Evolutionary conservation across 225 moss, liverwort and hornwort genomes (phyloP).

Genomic region (Ulota crispa): DNA sequence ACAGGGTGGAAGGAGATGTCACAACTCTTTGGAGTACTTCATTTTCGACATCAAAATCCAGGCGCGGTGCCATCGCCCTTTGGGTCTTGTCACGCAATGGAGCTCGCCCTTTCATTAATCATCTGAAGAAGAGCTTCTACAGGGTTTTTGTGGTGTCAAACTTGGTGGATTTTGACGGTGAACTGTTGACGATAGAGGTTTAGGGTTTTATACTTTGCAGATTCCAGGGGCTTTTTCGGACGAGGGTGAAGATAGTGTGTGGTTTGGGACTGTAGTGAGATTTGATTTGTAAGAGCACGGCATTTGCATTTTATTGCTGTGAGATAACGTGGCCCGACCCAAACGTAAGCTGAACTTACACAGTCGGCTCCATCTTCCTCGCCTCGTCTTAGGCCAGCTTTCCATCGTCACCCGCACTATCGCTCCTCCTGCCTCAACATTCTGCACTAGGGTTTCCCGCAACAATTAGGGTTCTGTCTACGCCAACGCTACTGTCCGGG

Average conservation of each 20-base stretch:
- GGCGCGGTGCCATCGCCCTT: constrained; percentile 10
- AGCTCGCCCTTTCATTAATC: not conserved
- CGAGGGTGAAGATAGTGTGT: not conserved
- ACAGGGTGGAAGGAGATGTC: not conserved
- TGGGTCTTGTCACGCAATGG: constrained; percentile 8
- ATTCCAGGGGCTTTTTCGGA: not conserved
- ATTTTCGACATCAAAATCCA: not conserved
- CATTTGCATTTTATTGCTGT: not conserved
- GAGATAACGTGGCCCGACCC: not conserved
- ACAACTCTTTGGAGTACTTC: not conserved
- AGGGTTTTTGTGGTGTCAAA: not conserved
- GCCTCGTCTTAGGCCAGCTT: not conserved
- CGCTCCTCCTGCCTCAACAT: not conserved
- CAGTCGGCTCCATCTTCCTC: not conserved
- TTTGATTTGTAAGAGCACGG: not conserved
- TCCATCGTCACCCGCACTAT: not conserved
- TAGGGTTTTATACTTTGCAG: not conserved
- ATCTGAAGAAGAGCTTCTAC: not conserved
- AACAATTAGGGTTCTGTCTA: constrained; percentile 8
- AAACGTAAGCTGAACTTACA: not conserved
- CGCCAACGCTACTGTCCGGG: not conserved
- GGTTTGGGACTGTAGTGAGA: not conserved
- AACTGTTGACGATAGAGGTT: not conserved
- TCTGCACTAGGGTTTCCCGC: constrained; percentile 9
- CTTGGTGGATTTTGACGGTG: not conserved